Evolutionary conservation across 345 rosid species (phyloP).

Genomic region (Lumnitzera littorea): DNA sequence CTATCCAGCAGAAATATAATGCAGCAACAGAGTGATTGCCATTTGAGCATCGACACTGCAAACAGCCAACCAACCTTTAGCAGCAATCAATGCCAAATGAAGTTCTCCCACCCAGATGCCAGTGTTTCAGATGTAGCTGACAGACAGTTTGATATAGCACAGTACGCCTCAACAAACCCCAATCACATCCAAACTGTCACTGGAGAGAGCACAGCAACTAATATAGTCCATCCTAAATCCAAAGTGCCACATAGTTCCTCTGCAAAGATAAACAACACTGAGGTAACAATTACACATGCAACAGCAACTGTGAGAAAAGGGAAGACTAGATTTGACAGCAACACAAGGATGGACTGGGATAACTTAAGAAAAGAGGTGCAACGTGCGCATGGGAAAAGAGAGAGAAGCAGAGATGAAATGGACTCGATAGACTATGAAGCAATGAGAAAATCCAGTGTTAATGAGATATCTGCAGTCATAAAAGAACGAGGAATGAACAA

Average conservation of each 20-base stretch:
- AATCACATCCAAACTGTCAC: slow-evolving; percentile 16
- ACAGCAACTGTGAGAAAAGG: slow-evolving; percentile 38
- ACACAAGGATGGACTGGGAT: slow-evolving; percentile 68
- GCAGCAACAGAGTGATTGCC: slow-evolving; percentile 19
- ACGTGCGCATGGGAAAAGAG: slow-evolving; percentile 27
- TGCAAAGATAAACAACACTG: slow-evolving; percentile 10
- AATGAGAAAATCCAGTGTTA: slow-evolving; percentile 45
- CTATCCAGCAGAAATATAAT: slow-evolving; percentile 17
- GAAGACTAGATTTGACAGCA: slow-evolving; percentile 32
- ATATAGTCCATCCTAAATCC: slow-evolving; percentile 23
- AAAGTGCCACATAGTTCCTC: slow-evolving; percentile 22
- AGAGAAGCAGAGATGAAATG: slow-evolving; percentile 43
- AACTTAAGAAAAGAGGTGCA: slow-evolving; percentile 48
- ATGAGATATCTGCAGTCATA: slow-evolving; percentile 52
- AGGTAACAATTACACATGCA: slow-evolving; percentile 19
- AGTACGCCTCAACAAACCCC: slow-evolving; percentile 19
- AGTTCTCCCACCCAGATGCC: slow-evolving; percentile 17
- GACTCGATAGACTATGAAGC: slow-evolving; percentile 89
- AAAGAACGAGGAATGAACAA: slow-evolving; percentile 89
- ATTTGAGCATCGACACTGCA: slow-evolving; percentile 7
- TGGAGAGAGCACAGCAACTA: slow-evolving; percentile 27
- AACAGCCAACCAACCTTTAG: slow-evolving; percentile 18
- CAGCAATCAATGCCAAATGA: slow-evolving; percentile 21
- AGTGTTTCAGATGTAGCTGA: background rate
- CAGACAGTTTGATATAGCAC: slow-evolving; percentile 18